Evolutionary conservation across 306 rosid genomes (phyloP).

Genomic region (Lagenaria siceraria): DNA sequence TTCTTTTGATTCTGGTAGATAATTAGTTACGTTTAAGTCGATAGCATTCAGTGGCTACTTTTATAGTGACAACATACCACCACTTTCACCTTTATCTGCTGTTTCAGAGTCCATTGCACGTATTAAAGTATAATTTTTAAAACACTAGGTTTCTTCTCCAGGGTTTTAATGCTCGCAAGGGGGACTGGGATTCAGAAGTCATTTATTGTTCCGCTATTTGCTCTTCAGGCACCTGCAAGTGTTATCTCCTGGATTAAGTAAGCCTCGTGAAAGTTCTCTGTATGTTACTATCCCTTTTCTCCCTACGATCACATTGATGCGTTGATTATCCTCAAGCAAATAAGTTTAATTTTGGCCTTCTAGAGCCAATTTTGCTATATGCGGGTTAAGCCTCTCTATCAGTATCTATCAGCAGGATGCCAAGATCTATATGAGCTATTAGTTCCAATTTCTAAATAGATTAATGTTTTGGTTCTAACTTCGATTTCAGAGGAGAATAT

Average conservation of each 20-base stretch:
- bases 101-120: background rate
- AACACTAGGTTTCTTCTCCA: conserved; percentile 13
- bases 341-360: too few relatives aligned
- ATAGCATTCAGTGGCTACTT: background rate
- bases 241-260: conserved; percentile 71
- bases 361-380: too few relatives aligned
- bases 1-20: background rate
- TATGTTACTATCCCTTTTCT: background rate
- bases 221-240: conserved; percentile 67
- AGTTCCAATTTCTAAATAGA: background rate
- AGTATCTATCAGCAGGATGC: background rate
- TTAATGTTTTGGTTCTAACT: conserved; percentile 10
- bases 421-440: background rate
- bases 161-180: conserved; percentile 55
- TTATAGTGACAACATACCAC: background rate
- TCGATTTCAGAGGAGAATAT: conserved; percentile 65
- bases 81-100: background rate
- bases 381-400: background rate
- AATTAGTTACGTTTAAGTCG: background rate
- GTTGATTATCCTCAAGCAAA: background rate
- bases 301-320: background rate
- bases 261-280: conserved; percentile 6
- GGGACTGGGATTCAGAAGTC: conserved; percentile 78
- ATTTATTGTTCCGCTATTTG: conserved; percentile 64
- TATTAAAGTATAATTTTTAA: background rate